Percentiles rank a stretch among this genome's conserved stretches.
phyloP scores from a whole-genome alignment of 106 monocot species.

The Phalaenopsis aphrodite region DNA sequence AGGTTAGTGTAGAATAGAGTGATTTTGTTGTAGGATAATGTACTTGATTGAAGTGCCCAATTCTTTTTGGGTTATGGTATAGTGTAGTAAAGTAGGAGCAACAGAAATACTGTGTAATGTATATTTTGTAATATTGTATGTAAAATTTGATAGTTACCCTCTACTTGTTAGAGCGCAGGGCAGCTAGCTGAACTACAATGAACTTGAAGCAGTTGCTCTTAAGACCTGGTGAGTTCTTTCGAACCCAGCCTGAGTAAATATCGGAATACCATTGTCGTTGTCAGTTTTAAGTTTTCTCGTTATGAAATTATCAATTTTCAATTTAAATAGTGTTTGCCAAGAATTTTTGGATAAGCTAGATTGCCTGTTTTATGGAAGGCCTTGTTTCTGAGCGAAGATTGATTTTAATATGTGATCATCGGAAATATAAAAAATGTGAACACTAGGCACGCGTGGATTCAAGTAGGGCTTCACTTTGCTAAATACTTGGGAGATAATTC shows the following conservation, averaged over 20 bases:
- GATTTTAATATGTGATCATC: too few relatives aligned
- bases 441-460: too few relatives aligned
- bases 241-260: background rate
- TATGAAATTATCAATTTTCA: background rate
- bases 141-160: background rate
- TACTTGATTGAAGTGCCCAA: background rate
- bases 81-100: slow-evolving; percentile 2
- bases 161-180: background rate
- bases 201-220: too few relatives aligned
- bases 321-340: too few relatives aligned
- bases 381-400: too few relatives aligned
- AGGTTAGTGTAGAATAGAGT: background rate
- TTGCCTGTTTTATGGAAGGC: too few relatives aligned
- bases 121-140: slow-evolving; percentile 7
- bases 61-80: background rate
- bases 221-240: background rate
- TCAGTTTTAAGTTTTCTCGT: background rate
- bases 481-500: too few relatives aligned
- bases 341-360: too few relatives aligned
- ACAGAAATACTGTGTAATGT: background rate
- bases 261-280: background rate
- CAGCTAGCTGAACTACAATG: too few relatives aligned
- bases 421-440: too few relatives aligned
- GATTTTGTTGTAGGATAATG: background rate
- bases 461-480: too few relatives aligned